These are phyloP conservation scores for Noccaea bulbosa DNA, from an alignment of 345 rosid species.

Conservation along the genomic window DNA sequence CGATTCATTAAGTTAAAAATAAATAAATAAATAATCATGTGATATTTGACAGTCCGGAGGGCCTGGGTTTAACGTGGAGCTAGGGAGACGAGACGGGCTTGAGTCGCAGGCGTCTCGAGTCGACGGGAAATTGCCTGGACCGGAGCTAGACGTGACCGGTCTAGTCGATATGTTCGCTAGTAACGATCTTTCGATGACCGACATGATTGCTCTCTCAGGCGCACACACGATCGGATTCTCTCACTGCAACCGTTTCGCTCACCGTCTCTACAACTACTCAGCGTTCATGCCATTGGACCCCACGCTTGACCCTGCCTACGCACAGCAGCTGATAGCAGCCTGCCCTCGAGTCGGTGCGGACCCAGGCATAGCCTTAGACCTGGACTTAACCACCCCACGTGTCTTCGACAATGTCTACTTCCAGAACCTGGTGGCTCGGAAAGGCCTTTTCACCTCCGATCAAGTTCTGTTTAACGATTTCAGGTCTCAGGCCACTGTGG, in stretches of 20 bases:
- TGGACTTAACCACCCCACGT: conserved; percentile 63
- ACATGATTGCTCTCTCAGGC: conserved; percentile 92
- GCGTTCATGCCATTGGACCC: conserved; percentile 63
- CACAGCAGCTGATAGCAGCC: conserved; percentile 53
- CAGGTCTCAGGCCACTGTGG: conserved; percentile 58
- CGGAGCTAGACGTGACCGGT: conserved; percentile 51
- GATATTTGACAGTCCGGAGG: conserved; percentile 70
- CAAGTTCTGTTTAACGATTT: conserved; percentile 58
- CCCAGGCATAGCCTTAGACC: conserved; percentile 53
- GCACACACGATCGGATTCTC: conserved; percentile 91
- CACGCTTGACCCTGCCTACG: conserved; percentile 58
- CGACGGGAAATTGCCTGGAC: conserved; percentile 72
- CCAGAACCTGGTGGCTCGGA: conserved; percentile 71
- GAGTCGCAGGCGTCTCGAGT: conserved; percentile 69
- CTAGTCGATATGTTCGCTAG: conserved; percentile 57
- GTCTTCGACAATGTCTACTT: conserved; percentile 70
- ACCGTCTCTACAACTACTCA: conserved; percentile 71
- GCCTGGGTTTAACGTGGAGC: conserved; percentile 65
- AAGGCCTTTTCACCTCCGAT: conserved; percentile 79
- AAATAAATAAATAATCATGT: neutral
- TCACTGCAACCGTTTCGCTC: conserved; percentile 69
- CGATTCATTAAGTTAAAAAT: neutral
- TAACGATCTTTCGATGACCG: conserved; percentile 58
- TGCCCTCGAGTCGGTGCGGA: conserved; percentile 59
- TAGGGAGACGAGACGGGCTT: conserved; percentile 84